Evolutionary conservation across 257 asterid genomes (phyloP).

Genomic region (Gardenia jasminoides): DNA sequence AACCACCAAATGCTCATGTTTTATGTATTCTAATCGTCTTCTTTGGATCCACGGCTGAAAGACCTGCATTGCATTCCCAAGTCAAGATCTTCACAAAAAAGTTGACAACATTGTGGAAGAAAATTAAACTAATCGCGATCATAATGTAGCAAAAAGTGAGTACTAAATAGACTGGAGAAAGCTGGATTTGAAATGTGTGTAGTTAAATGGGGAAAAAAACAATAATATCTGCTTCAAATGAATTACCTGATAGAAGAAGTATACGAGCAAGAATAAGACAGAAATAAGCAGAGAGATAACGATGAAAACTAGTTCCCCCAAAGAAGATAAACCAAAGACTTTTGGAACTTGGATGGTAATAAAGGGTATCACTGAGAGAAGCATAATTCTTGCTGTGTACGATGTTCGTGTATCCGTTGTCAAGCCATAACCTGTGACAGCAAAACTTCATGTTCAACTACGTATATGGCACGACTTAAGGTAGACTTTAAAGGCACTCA

Average conservation of each 20-base stretch:
- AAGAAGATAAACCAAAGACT: slow-evolving; percentile 24
- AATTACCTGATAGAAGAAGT: slow-evolving; percentile 69
- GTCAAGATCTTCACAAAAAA: not conserved
- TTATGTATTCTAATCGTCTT: slow-evolving; percentile 49
- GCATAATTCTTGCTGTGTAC: slow-evolving; percentile 55
- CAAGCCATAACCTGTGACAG: slow-evolving; percentile 46
- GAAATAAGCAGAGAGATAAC: slow-evolving; percentile 44
- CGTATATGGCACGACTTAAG: too few species aligned
- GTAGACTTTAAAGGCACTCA: not conserved
- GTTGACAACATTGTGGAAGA: not conserved
- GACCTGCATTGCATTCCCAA: slow-evolving; percentile 31
- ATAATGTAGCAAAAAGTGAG: not conserved
- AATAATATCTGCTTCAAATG: not conserved
- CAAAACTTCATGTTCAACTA: not conserved
- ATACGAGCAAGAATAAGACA: slow-evolving; percentile 33
- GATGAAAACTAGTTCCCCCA: slow-evolving; percentile 26
- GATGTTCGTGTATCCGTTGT: slow-evolving; percentile 41
- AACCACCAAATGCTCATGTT: slow-evolving; percentile 54
- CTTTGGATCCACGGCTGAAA: slow-evolving; percentile 63
- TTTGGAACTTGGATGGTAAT: slow-evolving; percentile 37
- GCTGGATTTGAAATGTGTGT: not conserved
- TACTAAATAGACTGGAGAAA: not conserved
- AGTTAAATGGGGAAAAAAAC: not conserved
- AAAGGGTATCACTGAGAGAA: slow-evolving; percentile 53
- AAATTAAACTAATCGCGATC: not conserved